A percentile compares a stretch with the other conserved stretches of the same genome.
These are phyloP conservation scores for Astrothelium subdiscretum DNA, from an alignment of 495 filamentous ascomycete species.

Conservation along the genomic window DNA sequence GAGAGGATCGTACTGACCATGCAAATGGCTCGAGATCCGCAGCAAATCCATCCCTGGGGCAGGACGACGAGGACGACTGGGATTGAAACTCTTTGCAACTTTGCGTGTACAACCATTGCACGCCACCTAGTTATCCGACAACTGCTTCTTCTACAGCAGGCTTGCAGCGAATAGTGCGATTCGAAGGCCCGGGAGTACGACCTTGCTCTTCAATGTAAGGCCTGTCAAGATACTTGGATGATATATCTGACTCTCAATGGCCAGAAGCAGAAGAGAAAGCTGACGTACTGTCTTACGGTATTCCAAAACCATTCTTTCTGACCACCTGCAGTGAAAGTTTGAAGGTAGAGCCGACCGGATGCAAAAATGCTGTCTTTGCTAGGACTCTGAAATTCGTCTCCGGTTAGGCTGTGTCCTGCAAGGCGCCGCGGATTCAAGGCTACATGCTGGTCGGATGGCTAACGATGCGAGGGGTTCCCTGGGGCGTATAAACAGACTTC, in stretches of 20 bases:
- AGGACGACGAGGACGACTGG: conserved; percentile 46
- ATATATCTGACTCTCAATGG: not conserved
- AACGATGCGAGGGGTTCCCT: too few relatives aligned
- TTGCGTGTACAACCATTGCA: too few relatives aligned
- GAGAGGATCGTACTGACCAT: conserved; percentile 24
- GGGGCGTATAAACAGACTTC: not conserved
- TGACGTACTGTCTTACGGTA: not conserved
- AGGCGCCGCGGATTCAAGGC: not conserved
- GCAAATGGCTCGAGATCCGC: not conserved
- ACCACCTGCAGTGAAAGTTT: not conserved
- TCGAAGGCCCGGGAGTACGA: not conserved
- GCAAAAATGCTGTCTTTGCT: too few relatives aligned
- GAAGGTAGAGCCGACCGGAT: not conserved
- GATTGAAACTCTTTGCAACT: conserved; percentile 43
- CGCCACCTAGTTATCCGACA: not conserved
- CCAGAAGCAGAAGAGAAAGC: not conserved
- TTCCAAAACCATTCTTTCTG: not conserved
- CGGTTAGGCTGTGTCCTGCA: not conserved
- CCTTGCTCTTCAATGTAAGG: not conserved
- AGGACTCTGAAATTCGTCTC: not conserved
- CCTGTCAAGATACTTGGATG: not conserved
- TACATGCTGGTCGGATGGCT: not conserved
- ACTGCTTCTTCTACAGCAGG: not conserved
- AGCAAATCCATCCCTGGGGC: conserved; percentile 24
- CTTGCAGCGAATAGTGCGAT: not conserved